phyloP scores from a whole-genome alignment of 306 rosid species.

The Acmispon strigosus region DNA sequence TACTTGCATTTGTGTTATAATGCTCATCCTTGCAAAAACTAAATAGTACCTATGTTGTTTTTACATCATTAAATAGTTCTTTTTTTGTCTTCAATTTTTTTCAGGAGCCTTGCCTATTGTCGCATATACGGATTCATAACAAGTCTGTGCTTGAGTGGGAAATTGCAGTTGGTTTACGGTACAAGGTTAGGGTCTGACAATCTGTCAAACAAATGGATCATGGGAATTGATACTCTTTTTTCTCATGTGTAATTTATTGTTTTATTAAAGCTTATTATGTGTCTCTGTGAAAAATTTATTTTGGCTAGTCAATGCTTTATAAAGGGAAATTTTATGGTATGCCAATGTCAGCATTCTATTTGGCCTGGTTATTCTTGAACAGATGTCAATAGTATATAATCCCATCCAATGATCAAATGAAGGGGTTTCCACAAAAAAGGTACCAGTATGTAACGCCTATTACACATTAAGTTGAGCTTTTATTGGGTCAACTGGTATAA shows the following conservation, averaged over 20 bases:
- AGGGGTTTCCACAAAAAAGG: background rate
- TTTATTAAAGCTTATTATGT: background rate
- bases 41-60: background rate
- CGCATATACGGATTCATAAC: slow-evolving; percentile 83
- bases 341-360: background rate
- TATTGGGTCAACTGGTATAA: background rate
- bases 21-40: background rate
- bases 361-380: background rate
- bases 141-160: slow-evolving; percentile 98
- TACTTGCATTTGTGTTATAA: background rate
- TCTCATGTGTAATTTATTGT: background rate
- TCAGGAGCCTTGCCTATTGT: slow-evolving; percentile 84
- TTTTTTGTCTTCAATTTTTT: background rate
- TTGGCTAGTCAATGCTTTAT: background rate
- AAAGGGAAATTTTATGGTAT: background rate
- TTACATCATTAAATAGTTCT: background rate
- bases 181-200: slow-evolving; percentile 54
- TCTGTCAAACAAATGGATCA: background rate
- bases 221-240: background rate
- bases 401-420: background rate
- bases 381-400: background rate
- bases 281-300: background rate
- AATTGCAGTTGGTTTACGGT: slow-evolving; percentile 85
- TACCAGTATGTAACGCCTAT: background rate
- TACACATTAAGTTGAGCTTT: background rate